Percentiles rank a stretch among this genome's conserved stretches.
Conservation (phyloP, 169 alveolate genomes). For the Eimeria tenella region DNA sequence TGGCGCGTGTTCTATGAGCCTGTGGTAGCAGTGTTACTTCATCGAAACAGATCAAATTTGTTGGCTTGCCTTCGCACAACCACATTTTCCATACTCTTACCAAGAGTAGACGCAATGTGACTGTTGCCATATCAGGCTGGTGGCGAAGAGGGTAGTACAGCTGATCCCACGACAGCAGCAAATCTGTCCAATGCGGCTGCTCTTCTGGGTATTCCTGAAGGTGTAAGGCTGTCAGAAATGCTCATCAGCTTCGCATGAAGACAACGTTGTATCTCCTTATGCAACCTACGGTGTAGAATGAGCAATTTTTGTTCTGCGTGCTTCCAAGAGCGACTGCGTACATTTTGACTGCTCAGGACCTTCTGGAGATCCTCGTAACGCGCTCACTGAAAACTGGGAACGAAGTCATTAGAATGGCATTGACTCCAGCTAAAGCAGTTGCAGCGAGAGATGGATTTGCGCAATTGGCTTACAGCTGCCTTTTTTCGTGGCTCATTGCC, state of each 20-base stretch:
- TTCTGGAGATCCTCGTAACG: background rate
- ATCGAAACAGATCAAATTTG: no score
- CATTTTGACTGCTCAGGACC: background rate
- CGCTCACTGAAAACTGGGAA: conserved; percentile 54
- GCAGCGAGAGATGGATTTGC: conserved; percentile 85
- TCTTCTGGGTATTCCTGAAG: conserved; percentile 3
- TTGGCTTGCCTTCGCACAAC: no score
- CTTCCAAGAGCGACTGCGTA: background rate
- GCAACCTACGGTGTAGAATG: background rate
- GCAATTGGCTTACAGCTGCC: conserved; percentile 95
- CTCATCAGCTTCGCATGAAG: background rate
- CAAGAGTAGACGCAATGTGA: no score
- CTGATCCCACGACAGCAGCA: background rate
- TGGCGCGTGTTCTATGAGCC: no score
- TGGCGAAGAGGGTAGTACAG: conserved; percentile 29
- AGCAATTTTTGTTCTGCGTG: background rate
- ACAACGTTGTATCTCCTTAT: background rate
- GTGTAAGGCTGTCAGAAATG: background rate
- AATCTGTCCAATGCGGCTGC: background rate
- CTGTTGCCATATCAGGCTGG: background rate
- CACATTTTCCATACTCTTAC: no score
- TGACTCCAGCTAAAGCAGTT: conserved; percentile 40
- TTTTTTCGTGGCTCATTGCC: conserved; percentile 96
- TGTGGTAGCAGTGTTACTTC: no score
- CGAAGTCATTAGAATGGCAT: conserved; percentile 20